phyloP scores from a whole-genome alignment of 2,329 filamentous ascomycete species.

The Penicillium sp. region DNA sequence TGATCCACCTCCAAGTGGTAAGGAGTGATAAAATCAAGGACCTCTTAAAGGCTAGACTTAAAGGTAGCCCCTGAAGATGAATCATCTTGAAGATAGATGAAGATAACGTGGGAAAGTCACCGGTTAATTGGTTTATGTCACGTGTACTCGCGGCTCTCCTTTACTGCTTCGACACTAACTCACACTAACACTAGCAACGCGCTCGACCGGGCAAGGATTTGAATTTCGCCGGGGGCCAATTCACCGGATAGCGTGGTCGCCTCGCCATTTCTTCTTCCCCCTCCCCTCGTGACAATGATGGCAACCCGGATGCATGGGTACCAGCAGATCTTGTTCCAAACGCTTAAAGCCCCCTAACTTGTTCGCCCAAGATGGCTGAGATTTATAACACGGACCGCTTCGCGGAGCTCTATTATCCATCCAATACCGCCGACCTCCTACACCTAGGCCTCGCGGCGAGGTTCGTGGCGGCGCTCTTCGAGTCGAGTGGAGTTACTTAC shows the following conservation, averaged over 20 bases:
- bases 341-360: not conserved
- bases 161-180: constrained; percentile 1
- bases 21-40: not conserved
- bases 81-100: not conserved
- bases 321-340: not conserved
- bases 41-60: not conserved
- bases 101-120: not conserved
- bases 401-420: constrained; percentile 22
- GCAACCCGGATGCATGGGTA: constrained; percentile 6
- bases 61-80: not conserved
- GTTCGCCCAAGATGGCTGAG: constrained; percentile 16
- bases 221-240: constrained; percentile 6
- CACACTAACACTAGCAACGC: constrained; percentile 1
- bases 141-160: constrained; percentile 3
- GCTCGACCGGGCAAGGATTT: not conserved
- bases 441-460: constrained; percentile 20
- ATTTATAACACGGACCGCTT: constrained; percentile 24
- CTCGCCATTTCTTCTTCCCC: not conserved
- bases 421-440: constrained; percentile 20
- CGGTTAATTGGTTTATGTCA: not conserved
- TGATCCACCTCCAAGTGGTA: not conserved
- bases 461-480: constrained; percentile 19
- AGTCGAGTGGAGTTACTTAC: constrained; percentile 18
- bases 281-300: constrained; percentile 5
- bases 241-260: constrained; percentile 3